phyloP scores from a whole-genome alignment of 768 basidiomycete species.

The Termitomyces sp. region DNA sequence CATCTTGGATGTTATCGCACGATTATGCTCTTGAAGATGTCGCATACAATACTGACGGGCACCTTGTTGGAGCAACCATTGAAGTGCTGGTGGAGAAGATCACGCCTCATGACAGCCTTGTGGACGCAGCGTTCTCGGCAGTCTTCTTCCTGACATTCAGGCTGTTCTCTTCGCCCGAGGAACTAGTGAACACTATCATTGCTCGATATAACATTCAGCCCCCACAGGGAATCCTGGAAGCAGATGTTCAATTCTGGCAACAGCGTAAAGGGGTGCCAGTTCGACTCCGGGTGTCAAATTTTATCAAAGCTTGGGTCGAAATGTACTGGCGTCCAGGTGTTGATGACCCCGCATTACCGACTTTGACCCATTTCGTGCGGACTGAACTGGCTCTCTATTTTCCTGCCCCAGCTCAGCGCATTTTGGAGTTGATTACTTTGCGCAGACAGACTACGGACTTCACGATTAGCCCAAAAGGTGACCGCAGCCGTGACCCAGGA shows the following conservation, averaged over 20 bases:
- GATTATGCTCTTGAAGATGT: slow-evolving; percentile 85
- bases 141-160: slow-evolving; percentile 97
- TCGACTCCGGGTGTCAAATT: slow-evolving; percentile 85
- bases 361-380: slow-evolving; percentile 54
- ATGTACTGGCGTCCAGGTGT: slow-evolving; percentile 77
- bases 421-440: slow-evolving; percentile 59
- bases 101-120: slow-evolving; percentile 90
- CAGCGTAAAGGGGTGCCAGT: slow-evolving; percentile 87
- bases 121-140: slow-evolving; percentile 80
- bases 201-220: slow-evolving; percentile 79
- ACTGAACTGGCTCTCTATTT: slow-evolving; percentile 60
- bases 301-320: slow-evolving; percentile 94
- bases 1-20: slow-evolving; percentile 55
- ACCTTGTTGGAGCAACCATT: slow-evolving; percentile 87
- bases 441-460: slow-evolving; percentile 44
- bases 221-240: slow-evolving; percentile 48
- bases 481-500: slow-evolving; percentile 68
- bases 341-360: slow-evolving; percentile 61
- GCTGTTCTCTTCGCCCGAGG: slow-evolving; percentile 74
- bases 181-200: slow-evolving; percentile 75
- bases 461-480: slow-evolving; percentile 51
- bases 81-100: slow-evolving; percentile 92
- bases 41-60: slow-evolving; percentile 85
- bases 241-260: slow-evolving; percentile 72
- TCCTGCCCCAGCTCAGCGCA: slow-evolving; percentile 65